Evolutionary conservation across 2,329 filamentous ascomycete species (phyloP), one percentile per base, ranked within the genome.

Genomic region (Calonectria hawksworthii): DNA sequence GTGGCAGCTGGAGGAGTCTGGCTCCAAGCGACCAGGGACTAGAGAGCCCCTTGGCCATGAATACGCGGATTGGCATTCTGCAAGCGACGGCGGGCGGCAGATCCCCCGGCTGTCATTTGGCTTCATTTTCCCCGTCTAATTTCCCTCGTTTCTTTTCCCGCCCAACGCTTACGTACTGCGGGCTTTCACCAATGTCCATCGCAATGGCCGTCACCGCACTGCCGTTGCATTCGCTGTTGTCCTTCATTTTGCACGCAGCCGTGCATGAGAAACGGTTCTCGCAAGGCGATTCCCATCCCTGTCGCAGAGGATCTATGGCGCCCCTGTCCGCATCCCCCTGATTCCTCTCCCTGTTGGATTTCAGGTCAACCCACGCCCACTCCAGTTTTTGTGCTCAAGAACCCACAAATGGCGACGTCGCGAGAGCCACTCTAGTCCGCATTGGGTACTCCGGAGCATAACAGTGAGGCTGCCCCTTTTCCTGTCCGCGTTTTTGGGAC

Each of bases 381-480:
- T 61, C 56, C 56, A 61, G 16, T 61, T 38, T 38, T 61, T 13
- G 56, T 38, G 56, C 56, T 28, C 56, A 38, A 18, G 38, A 36
- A 26, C 23, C 32, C 54, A 32, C 54, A n/a, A 4, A 36, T 21
- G n/a, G 34, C 56, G 36, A 26, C 16, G 23, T 14, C 21, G 52
- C 30, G 34, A 3, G n/a, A 18, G 56, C n/a, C 8, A 5, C 14
- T n/a, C 56, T 41, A 63, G 36, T 28, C 56, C 36, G 36, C n/a
- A 63, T 63, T 63, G 34, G 56, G 34, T 41, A 41, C 56, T 63
- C 56, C 56, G 34, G 56, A 28, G 23, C 56, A 63, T 41, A 41
- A 61, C 11, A 41, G 44, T 6, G 44, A 47, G 3, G 56, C 56
- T 36, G 21, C 56, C 56, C 56, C 56, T 38, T 63, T 63, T 63